Percentiles rank a stretch among this genome's conserved stretches.
phyloP scores from a whole-genome alignment of 441 rosid species.

The Theobroma grandiflorum region DNA sequence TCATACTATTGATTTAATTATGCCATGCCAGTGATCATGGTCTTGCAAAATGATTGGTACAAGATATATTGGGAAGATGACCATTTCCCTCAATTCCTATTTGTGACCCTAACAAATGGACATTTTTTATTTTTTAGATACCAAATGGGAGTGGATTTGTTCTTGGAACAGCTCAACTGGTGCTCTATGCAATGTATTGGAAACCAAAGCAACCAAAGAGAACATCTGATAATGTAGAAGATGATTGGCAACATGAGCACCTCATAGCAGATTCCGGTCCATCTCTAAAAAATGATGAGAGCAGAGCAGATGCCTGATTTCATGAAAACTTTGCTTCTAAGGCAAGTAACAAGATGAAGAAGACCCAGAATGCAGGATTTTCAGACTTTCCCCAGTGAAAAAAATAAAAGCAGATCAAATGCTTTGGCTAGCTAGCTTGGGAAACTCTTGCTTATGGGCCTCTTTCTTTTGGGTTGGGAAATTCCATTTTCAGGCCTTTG shows the following conservation, averaged over 20 bases:
- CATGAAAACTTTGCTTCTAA: neutral
- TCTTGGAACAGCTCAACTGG: slow-evolving; percentile 27
- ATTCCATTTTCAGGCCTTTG: no score
- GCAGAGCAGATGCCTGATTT: neutral
- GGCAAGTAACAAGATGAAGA: neutral
- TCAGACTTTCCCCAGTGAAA: neutral
- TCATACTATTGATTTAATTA: neutral
- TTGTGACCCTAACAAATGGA: neutral
- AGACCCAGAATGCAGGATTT: neutral
- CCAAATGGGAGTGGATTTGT: slow-evolving; percentile 33
- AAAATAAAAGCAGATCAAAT: no score
- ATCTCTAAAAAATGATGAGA: neutral
- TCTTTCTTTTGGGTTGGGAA: neutral
- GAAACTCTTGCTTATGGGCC: no score
- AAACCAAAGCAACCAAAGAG: slow-evolving; percentile 20
- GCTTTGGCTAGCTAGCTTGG: neutral
- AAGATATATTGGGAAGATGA: no score
- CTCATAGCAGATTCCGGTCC: slow-evolving; percentile 9
- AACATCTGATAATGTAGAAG: slow-evolving; percentile 11
- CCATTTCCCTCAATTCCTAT: neutral
- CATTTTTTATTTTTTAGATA: slow-evolving; percentile 3
- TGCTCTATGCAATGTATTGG: slow-evolving; percentile 32
- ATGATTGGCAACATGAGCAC: slow-evolving; percentile 6
- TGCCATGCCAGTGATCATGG: no score
- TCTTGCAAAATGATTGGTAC: no score